Base-by-base conservation (phyloP, 2,329 filamentous ascomycete species). In the Neofusicoccum sp. region DNA sequence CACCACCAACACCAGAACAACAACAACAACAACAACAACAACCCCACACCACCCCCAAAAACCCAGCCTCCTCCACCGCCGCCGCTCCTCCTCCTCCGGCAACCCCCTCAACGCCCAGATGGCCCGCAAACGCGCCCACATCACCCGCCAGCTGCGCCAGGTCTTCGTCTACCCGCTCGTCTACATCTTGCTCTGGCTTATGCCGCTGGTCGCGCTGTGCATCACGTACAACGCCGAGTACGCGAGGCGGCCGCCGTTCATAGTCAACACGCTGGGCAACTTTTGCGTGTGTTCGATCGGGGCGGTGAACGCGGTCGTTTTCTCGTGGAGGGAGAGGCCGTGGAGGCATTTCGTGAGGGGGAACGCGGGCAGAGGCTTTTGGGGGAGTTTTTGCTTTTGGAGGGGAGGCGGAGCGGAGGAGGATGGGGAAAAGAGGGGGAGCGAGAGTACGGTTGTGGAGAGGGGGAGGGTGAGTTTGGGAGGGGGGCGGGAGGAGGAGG, bases 111-210 rank as follows among this genome's bases (percentile, higher is more conserved):
- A 48, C 9, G 26, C 31, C 0, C 59, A 38, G 24, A 62, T 61
- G 53, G 24, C 36, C 16, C 11, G 26, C 5, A 66, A 81, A 7
- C 81, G 85, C 11, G 76, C 81, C 14, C 83, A 82, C 61, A 86
- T 90, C 62, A 82, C 84, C 45, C 83, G 86, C 8, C 89, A 92
- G 68, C 80, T 92, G 2, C 84, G 87, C 33, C 82, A 89, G 31
- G 79, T 92, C 16, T 91, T 93, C 73, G 85, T 91, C 49, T 93
- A 93, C 70, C 90, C 90, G 0, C 70, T 88, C 16, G 82, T 89
- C 3, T 93, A 93, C 72, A 79, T 89, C 20, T 73, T 84, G 4
- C 84, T 90, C 65, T 93, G 90, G 90, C 75, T 89, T 3, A 75
- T 89, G 6, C 89, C 90, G 0, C 90, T 92, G 66, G 75, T 87